Base-by-base conservation (phyloP, 164 flowering plant genomes). In the Berberis thunbergii region DNA sequence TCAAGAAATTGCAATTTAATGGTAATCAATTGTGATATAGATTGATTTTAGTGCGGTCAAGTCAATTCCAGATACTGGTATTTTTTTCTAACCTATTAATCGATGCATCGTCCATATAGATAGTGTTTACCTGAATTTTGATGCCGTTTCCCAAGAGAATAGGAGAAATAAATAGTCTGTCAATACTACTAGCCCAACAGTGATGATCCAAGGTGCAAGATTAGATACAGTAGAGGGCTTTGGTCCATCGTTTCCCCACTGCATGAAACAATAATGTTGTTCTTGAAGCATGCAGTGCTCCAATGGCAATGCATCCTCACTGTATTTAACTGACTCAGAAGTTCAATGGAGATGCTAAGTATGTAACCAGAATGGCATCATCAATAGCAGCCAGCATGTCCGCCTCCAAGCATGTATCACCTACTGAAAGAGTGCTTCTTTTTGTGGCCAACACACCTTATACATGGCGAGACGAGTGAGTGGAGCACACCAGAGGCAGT, bases 321-420 rank as follows among this genome's bases (percentile, higher is more conserved):
- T 2, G 53, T 67, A 83, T 6, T 71, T 54, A 3, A 50, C 4
- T 0, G 81, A 77, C 1, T 67, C 12, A 0, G 4, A 2, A 1
- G 79, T 58, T 3, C 89, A 40, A 94, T 88, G 43, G 98, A 94
- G 39, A 88, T 74, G 74, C 96, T 91, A 11, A 94, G 40, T 0
- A 91, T 91, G 73, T 4, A 93, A 1, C 98, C 98, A 52, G 90
- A 13, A 93, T 76, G 45, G 97, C 98, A 41, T 91, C 95, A 49
- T 93, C 98, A 0, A 93, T 76, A 41, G 89, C 98, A 0, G 95
- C 95, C 1, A 93, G 69, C 92, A 93, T 90, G 73, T 93, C 98
- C 1, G 74, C 85, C 9, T 71, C 82, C 45, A 72, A 52, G 66
- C 98, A 93, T 0, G 81, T 82, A 80, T 88, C 83, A 0, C 82